A percentile compares a stretch with the other conserved stretches of the same genome.
Conservation (phyloP, 163 green algal species). For the Scenedesmus sp. region DNA sequence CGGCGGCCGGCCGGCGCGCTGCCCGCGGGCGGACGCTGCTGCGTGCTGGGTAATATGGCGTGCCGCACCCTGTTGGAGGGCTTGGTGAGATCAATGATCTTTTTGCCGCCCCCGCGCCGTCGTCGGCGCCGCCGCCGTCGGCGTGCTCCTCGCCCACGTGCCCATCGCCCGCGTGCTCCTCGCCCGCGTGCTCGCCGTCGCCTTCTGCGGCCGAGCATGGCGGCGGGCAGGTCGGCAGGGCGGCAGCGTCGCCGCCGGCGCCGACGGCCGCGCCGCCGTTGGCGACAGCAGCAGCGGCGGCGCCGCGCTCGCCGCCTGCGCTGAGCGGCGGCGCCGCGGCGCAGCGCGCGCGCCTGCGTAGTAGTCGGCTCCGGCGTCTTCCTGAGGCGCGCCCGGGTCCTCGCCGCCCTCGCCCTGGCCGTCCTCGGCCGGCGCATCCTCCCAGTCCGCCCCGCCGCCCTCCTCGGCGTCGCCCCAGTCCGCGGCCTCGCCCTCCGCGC, state of each 20-base stretch:
- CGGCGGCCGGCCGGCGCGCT: too few species aligned
- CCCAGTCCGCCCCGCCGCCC: too few species aligned
- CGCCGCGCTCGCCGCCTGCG: neutral
- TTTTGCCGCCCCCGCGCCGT: slow-evolving; percentile 10
- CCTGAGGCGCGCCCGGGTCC: too few species aligned
- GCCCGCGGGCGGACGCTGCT: too few species aligned
- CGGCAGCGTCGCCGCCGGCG: neutral
- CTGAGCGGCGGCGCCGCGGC: too few species aligned
- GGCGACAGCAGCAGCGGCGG: neutral
- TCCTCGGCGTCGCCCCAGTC: neutral
- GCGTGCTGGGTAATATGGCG: too few species aligned
- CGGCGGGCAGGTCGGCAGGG: neutral
- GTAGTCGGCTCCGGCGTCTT: too few species aligned
- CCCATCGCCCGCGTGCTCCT: neutral
- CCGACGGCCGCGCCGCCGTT: too few species aligned
- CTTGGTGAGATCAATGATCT: slow-evolving; percentile 38
- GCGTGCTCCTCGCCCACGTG: neutral
- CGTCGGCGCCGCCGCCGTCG: neutral
- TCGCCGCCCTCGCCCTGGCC: neutral
- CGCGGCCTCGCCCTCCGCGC: too few species aligned
- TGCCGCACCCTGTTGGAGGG: slow-evolving; percentile 30
- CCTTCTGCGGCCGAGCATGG: too few species aligned
- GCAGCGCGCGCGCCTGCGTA: too few species aligned
- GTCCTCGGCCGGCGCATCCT: too few species aligned
- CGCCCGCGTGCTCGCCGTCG: neutral